Conservation (phyloP, 768 basidiomycete genomes). For the Termitomyces titanicus region DNA sequence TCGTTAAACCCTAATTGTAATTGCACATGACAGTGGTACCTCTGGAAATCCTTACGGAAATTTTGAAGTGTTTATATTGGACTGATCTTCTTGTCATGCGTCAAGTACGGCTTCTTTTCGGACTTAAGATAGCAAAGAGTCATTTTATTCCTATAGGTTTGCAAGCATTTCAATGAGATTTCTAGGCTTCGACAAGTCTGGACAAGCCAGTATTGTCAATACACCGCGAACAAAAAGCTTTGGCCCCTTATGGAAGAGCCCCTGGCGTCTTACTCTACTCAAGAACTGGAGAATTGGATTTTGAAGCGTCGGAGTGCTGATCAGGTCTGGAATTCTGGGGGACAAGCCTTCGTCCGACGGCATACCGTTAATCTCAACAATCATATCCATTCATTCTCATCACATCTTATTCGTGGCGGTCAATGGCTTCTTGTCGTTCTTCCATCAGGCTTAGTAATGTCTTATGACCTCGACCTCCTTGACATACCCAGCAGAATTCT, state of each 20-base stretch:
- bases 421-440: too few relatives aligned
- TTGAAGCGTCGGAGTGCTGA: neutral
- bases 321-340: neutral
- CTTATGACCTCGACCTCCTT: too few relatives aligned
- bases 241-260: neutral
- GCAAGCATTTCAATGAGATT: neutral
- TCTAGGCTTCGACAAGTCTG: neutral
- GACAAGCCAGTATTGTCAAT: neutral
- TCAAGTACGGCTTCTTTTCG: neutral
- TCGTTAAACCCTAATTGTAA: too few relatives aligned
- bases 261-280: neutral
- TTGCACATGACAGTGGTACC: neutral
- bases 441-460: too few relatives aligned
- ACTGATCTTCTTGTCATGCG: neutral
- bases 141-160: neutral
- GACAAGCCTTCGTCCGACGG: too few relatives aligned
- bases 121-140: neutral
- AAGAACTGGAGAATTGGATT: constrained; percentile 1
- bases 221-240: neutral
- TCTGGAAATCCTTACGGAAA: neutral
- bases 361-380: too few relatives aligned
- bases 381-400: too few relatives aligned
- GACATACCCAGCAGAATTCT: too few relatives aligned
- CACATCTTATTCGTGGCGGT: too few relatives aligned
- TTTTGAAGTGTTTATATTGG: neutral